These are phyloP conservation scores for Sicyos baderoa DNA, from an alignment of 306 rosid species.

Conservation along the genomic window DNA sequence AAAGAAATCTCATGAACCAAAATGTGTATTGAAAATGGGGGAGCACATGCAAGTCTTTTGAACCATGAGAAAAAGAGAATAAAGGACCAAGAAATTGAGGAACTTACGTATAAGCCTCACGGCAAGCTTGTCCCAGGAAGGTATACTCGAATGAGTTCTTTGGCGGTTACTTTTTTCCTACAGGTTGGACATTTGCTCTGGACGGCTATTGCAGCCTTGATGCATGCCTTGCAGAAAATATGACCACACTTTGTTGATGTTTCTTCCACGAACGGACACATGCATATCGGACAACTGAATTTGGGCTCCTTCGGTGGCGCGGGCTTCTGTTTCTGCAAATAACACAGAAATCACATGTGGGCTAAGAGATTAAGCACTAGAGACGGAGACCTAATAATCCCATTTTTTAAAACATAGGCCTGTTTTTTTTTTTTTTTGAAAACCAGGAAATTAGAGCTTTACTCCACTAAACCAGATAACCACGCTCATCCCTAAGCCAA, in stretches of 20 bases:
- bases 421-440: too few species aligned
- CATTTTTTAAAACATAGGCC: too few species aligned
- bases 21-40: not conserved
- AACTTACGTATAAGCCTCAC: constrained; percentile 35
- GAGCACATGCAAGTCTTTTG: not conserved
- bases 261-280: constrained; percentile 50
- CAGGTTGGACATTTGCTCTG: constrained; percentile 70
- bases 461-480: too few species aligned
- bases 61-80: not conserved
- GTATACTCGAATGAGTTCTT: constrained; percentile 60
- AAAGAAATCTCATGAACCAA: not conserved
- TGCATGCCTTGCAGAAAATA: constrained; percentile 73
- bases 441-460: too few species aligned
- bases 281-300: constrained; percentile 75
- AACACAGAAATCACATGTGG: constrained; percentile 12
- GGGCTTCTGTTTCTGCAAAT: constrained; percentile 38
- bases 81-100: not conserved
- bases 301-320: constrained; percentile 63
- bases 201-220: constrained; percentile 35
- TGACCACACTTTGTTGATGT: constrained; percentile 85
- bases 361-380: constrained; percentile 12
- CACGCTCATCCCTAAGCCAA: too few species aligned
- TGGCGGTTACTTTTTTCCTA: constrained; percentile 49
- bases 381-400: not conserved
- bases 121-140: constrained; percentile 53